Conservation (phyloP, 2,329 filamentous ascomycete species). For the Arthrobotrys sinensis region DNA sequence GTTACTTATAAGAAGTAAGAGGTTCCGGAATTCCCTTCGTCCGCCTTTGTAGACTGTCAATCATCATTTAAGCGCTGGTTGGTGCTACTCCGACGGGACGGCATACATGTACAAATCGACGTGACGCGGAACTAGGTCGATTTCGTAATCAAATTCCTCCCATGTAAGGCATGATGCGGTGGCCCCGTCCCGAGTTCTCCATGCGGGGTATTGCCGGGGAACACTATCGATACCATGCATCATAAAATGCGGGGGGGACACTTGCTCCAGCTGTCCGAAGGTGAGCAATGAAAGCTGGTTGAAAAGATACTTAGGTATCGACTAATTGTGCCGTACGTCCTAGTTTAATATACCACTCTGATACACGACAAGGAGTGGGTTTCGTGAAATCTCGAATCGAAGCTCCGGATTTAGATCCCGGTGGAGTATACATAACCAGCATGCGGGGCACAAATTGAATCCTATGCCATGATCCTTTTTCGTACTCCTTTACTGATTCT, state of each 20-base stretch:
- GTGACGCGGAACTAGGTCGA: background rate
- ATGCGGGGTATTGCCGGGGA: slow-evolving; percentile 31
- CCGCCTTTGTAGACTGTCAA: background rate
- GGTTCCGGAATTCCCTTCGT: slow-evolving; percentile 7
- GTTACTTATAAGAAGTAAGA: no score
- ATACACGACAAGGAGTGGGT: background rate
- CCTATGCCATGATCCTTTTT: background rate
- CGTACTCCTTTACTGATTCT: no score
- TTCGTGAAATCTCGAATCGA: background rate
- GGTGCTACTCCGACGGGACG: slow-evolving; percentile 6
- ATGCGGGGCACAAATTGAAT: slow-evolving; percentile 2
- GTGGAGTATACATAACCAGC: background rate
- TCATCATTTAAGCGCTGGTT: slow-evolving; percentile 2
- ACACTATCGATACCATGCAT: background rate
- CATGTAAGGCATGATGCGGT: background rate
- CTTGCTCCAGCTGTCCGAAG: slow-evolving; percentile 15
- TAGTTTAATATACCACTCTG: background rate
- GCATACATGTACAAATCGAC: background rate
- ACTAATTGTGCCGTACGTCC: slow-evolving; percentile 18
- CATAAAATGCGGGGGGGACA: background rate
- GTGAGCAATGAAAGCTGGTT: background rate
- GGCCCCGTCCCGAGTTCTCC: slow-evolving; percentile 21
- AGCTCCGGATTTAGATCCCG: slow-evolving; percentile 21
- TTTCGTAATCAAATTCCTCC: background rate
- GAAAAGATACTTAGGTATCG: background rate